Conservation (phyloP, 2,329 filamentous ascomycete species). For the Pseudonectria buxi region DNA sequence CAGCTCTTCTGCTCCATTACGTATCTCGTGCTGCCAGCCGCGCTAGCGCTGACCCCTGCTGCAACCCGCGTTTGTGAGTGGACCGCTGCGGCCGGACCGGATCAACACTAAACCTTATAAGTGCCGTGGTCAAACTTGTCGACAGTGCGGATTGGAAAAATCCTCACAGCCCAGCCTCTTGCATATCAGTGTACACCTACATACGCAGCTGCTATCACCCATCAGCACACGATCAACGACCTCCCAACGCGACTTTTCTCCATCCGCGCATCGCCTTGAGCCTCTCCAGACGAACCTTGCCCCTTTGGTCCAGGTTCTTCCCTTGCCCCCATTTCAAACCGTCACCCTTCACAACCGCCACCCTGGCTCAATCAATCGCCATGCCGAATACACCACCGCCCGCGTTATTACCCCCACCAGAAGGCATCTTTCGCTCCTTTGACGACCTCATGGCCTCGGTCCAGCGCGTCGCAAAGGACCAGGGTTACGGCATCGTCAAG, state of each 20-base stretch:
- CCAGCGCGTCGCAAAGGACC: slow-evolving; percentile 54
- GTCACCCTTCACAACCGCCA: slow-evolving; percentile 23
- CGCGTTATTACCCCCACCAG: slow-evolving; percentile 47
- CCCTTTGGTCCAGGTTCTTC: slow-evolving; percentile 6
- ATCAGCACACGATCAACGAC: slow-evolving; percentile 14
- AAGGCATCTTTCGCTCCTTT: slow-evolving; percentile 54
- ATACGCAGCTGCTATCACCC: slow-evolving; percentile 17
- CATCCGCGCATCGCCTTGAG: slow-evolving; percentile 4
- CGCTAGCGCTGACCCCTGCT: slow-evolving; percentile 12
- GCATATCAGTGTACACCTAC: slow-evolving; percentile 16
- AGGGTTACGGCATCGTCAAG: slow-evolving; percentile 58
- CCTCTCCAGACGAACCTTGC: slow-evolving; percentile 4
- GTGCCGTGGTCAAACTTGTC: slow-evolving; percentile 17
- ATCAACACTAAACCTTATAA: slow-evolving; percentile 36
- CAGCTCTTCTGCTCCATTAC: neutral
- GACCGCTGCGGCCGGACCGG: slow-evolving; percentile 25
- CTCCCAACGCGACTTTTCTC: slow-evolving; percentile 5
- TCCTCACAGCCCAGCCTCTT: slow-evolving; percentile 33
- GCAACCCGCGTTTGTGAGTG: slow-evolving; percentile 21
- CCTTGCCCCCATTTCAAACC: slow-evolving; percentile 18
- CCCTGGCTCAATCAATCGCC: slow-evolving; percentile 28
- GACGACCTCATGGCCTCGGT: slow-evolving; percentile 53
- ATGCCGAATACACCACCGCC: slow-evolving; percentile 44
- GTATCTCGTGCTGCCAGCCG: slow-evolving; percentile 1
- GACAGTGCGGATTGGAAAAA: slow-evolving; percentile 39